phyloP scores from a whole-genome alignment of 306 rosid species.

The Trichosanthes truncata region DNA sequence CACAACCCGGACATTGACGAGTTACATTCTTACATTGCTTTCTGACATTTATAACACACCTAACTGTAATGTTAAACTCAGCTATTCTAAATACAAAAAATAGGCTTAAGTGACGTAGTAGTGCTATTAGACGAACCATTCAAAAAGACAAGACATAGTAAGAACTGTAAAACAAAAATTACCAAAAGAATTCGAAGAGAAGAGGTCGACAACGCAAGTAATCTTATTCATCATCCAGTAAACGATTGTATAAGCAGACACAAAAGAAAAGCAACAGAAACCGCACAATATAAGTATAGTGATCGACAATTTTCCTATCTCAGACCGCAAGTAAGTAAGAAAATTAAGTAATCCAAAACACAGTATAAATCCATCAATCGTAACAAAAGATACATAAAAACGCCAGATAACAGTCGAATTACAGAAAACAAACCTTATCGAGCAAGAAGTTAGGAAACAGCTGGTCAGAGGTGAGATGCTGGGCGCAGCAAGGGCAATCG shows the following conservation, averaged over 20 bases:
- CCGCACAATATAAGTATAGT: not conserved
- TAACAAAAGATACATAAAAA: not conserved
- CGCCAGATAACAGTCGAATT: not conserved
- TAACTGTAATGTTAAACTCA: not conserved
- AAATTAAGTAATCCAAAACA: not conserved
- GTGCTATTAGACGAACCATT: not conserved
- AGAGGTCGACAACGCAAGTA: not conserved
- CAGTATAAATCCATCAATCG: not conserved
- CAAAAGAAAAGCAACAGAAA: not conserved
- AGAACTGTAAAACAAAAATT: not conserved
- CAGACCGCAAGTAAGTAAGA: not conserved
- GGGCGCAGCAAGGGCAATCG: conserved; percentile 93
- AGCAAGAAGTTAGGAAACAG: conserved; percentile 76
- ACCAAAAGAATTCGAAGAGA: not conserved
- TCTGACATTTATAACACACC: not conserved
- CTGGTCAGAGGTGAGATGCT: conserved; percentile 60
- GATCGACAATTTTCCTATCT: not conserved
- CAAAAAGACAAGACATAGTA: not conserved
- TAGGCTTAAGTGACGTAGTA: not conserved
- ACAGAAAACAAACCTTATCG: conserved; percentile 48
- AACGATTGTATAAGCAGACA: not conserved
- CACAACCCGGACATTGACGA: not conserved
- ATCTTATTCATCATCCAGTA: not conserved
- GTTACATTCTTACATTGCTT: not conserved
- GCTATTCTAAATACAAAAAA: not conserved